Conservation (phyloP, 116 monocot genomes). For the Trichopus zeylanicus region DNA sequence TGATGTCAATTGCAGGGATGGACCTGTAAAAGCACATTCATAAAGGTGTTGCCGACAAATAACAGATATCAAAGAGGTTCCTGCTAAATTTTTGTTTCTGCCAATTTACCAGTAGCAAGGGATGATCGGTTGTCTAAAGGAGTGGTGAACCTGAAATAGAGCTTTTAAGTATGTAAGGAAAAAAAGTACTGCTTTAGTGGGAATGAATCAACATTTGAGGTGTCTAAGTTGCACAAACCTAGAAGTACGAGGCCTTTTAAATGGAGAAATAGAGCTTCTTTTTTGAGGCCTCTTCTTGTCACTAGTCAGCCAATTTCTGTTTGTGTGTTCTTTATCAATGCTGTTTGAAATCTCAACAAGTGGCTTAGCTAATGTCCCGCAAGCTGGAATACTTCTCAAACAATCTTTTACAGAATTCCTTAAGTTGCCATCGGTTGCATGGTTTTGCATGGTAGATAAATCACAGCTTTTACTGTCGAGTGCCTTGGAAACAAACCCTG, state of each 20-base stretch:
- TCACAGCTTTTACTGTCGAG: slow-evolving; percentile 7
- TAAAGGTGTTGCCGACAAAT: not conserved
- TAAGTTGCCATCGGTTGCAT: slow-evolving; percentile 4
- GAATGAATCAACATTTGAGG: slow-evolving; percentile 3
- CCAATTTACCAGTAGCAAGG: slow-evolving; percentile 43
- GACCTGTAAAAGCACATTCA: slow-evolving; percentile 23
- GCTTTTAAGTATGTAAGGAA: slow-evolving; percentile 9
- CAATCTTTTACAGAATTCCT: not conserved
- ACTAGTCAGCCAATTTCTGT: slow-evolving; percentile 18
- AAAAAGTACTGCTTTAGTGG: not conserved
- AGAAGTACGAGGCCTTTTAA: slow-evolving; percentile 80
- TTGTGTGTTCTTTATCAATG: slow-evolving; percentile 10
- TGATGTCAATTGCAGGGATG: slow-evolving; percentile 23
- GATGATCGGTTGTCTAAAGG: slow-evolving; percentile 42
- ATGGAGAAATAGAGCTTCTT: slow-evolving; percentile 50
- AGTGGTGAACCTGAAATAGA: slow-evolving; percentile 58
- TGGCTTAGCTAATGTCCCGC: slow-evolving; percentile 16
- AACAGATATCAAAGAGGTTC: not conserved
- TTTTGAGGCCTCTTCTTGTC: slow-evolving; percentile 39
- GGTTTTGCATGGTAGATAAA: slow-evolving; percentile 8
- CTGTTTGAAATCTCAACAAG: slow-evolving; percentile 48
- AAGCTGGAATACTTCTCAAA: slow-evolving; percentile 8
- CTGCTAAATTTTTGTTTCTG: not conserved
- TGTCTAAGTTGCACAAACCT: slow-evolving; percentile 35
- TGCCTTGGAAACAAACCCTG: not conserved